Conservation (phyloP, 139 green algal genomes). For the Micractinium sp. region DNA sequence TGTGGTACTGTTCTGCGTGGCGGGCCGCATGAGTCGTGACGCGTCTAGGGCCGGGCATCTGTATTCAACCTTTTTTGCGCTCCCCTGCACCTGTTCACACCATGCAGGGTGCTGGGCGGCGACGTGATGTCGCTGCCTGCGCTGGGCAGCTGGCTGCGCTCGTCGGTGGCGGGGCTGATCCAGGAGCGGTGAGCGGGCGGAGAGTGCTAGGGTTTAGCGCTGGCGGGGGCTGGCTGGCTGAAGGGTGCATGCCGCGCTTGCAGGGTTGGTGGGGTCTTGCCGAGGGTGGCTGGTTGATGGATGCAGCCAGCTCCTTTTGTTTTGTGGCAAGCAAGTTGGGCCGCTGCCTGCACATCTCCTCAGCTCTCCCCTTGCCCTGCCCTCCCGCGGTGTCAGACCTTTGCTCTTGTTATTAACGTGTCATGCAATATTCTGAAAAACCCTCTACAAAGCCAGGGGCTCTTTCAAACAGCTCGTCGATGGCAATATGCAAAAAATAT, state of each 20-base stretch:
- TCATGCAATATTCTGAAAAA: too few species aligned
- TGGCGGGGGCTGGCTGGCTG: neutral
- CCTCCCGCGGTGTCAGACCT: neutral
- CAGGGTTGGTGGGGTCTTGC: too few species aligned
- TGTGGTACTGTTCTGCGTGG: neutral
- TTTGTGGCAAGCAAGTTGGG: too few species aligned
- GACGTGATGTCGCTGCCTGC: slow-evolving; percentile 52
- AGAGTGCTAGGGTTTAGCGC: neutral
- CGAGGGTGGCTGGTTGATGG: too few species aligned
- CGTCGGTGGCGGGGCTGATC: slow-evolving; percentile 34
- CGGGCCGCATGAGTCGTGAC: neutral
- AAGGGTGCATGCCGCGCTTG: neutral
- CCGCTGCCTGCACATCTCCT: neutral
- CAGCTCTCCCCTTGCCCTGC: neutral
- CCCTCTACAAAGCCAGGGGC: too few species aligned
- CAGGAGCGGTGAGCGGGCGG: slow-evolving; percentile 10
- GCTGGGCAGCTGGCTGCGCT: slow-evolving; percentile 44
- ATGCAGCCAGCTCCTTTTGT: too few species aligned
- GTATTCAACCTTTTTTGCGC: too few species aligned
- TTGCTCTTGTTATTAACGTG: too few species aligned
- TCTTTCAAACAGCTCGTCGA: too few species aligned
- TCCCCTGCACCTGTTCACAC: neutral
- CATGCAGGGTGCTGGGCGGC: slow-evolving; percentile 42
- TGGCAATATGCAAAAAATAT: too few species aligned
- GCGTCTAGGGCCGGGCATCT: neutral